Base-by-base conservation (phyloP, 805 yeast species). In the Pichia manshurica region DNA sequence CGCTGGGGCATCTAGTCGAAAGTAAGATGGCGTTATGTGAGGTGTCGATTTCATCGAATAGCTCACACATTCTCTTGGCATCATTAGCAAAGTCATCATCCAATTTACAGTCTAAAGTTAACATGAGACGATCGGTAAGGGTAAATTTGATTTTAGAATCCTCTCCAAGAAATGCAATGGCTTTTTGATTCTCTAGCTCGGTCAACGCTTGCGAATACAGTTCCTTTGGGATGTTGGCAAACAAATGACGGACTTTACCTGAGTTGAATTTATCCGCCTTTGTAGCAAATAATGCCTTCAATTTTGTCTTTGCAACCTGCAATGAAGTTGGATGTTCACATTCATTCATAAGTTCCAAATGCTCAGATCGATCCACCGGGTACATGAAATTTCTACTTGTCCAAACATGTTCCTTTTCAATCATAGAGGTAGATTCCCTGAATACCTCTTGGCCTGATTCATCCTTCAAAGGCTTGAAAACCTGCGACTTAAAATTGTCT, bases 371-470 rank as follows among this genome's bases (percentile, higher is more conserved):
- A 4, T 56, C 52, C 13, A 57, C 54, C 8, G 70, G 60, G 42
- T 60, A 66, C 22, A 73, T 65, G 57, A 78, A 83, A 0, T 75
- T 64, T 1, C 69, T 64, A 33, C 68, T 69, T 0, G 78, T 63
- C 42, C 82, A 63, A 23, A 71, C 65, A 10, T 75, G 75, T 55
- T 86, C 90, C 46, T 84, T 77, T 56, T 83, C 88, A 46, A 83
- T 68, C 83, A 86, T 79, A 1, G 95, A 82, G 25, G 76, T 71
- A 44, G 59, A 49, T 25, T 74, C 77, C 38, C 73, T 80, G 44
- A 71, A 67, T 23, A 76, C 70, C 21, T 77, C 79, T 16, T 58
- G 52, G 2, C 62, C 67, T 33, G 49, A 46, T 3, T 52, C 51
- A 15, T 54, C 60, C 6, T 55, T 35, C 17, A 65, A 64, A 8